These are phyloP conservation scores for Guadua angustifolia DNA, from an alignment of 176 grass and related monocot species.

Conservation along the genomic window DNA sequence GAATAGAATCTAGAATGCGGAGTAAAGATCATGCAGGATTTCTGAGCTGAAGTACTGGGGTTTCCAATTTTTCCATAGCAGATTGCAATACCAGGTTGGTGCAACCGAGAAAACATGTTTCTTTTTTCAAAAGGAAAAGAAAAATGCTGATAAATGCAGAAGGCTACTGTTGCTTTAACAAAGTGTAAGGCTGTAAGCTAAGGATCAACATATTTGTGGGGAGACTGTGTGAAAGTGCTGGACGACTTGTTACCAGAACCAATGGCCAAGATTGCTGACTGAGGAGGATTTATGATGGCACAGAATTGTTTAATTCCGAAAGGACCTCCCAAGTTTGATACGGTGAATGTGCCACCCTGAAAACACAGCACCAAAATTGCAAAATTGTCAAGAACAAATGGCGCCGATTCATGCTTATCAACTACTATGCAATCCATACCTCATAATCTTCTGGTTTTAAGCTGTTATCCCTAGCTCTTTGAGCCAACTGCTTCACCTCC, in stretches of 20 bases:
- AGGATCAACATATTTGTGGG: not conserved
- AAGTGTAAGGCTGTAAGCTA: not conserved
- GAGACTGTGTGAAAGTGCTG: not conserved
- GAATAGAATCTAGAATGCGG: not conserved
- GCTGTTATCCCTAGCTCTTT: conserved; percentile 84
- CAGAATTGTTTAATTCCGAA: conserved; percentile 97
- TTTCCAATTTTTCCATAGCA: not conserved
- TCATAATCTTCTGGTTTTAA: conserved; percentile 93
- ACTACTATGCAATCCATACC: conserved; percentile 39
- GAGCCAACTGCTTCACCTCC: conserved; percentile 88
- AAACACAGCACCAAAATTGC: conserved; percentile 39
- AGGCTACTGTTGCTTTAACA: not conserved
- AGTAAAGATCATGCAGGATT: not conserved
- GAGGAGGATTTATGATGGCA: conserved; percentile 95
- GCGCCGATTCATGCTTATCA: conserved; percentile 6
- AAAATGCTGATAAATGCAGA: not conserved
- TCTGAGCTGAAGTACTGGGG: not conserved
- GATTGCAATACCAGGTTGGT: not conserved
- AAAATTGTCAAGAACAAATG: conserved; percentile 23
- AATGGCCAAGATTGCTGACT: conserved; percentile 90
- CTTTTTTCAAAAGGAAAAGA: not conserved
- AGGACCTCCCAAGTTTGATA: conserved; percentile 93
- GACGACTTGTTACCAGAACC: conserved; percentile 68
- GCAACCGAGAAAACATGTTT: not conserved
- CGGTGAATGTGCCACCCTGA: conserved; percentile 90